Evolutionary conservation across 1,284 basidiomycete species (phyloP), one percentile per base, ranked within the genome.

Genomic region (Vanrija humicola): DNA sequence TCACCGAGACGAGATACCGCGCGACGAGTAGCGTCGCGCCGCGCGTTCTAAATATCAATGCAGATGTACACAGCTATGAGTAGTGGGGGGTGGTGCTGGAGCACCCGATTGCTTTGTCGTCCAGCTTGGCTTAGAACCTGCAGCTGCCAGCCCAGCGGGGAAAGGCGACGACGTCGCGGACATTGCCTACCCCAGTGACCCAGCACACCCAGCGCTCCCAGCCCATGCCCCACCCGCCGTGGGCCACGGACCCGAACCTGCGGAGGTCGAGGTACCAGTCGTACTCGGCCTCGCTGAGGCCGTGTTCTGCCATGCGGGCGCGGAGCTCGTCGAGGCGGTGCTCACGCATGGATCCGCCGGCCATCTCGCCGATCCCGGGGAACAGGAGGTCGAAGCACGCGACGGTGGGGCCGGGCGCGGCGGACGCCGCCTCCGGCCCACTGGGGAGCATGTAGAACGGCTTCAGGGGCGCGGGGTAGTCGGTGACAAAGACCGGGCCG

Each of bases 321-420:
- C 79, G 70, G 29, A 96, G 78, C 8, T 80, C 65, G 6, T 80
- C 79, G n/a, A 81, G 65, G 21, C 90, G 81, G 67, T 96, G 90
- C 73, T 98, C 94, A 56, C 95, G 82, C 26, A 98, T 78, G 21
- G 89, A 93, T 1, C 95, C 95, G 5, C 95, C 95, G 0, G 85
- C 89, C 29, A 99, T 81, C 77, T 99, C 95, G 7, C 95, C 95
- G 0, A 94, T 78, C 12, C 82, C 77, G 0, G 95, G 96, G 12
- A 98, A 84, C 48, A 98, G 82, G 21, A 98, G 81, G 73, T 98
- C 95, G 69, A 98, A 97, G 76, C 94, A 97, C 10, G 88, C 90
- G 5, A 90, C 91, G 1, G 90, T 94, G 52, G 43, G 46, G 2
- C 25, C 39, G 5, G 50, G 50, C 10, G 45, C 58, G 3, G 50